Evolutionary conservation across 805 yeast genomes (phyloP).

Genomic region (Zygotorulaspora chibaensis): DNA sequence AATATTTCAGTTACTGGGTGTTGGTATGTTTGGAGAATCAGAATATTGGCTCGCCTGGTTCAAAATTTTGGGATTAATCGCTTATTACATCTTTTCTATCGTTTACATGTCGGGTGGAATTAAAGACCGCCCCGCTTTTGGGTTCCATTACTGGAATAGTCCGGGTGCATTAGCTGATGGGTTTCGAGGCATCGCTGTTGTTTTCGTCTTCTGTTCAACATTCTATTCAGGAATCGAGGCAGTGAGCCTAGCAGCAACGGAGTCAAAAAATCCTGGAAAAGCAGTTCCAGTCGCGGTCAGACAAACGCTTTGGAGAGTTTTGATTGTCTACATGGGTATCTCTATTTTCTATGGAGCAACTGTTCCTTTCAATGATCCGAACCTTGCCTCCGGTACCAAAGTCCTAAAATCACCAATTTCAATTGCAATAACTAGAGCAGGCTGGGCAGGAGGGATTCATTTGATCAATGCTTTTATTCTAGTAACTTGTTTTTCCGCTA

Average conservation of each 20-base stretch:
- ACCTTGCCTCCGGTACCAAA: constrained; percentile 47
- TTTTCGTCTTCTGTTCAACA: constrained; percentile 67
- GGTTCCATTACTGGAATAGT: constrained; percentile 42
- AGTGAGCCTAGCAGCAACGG: constrained; percentile 47
- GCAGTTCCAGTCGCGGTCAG: constrained; percentile 56
- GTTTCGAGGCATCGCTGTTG: constrained; percentile 59
- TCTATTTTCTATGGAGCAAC: constrained; percentile 56
- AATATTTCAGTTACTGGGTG: constrained; percentile 47
- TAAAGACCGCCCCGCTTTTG: constrained; percentile 40
- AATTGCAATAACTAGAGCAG: constrained; percentile 46
- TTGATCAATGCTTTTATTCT: constrained; percentile 57
- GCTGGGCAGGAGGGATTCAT: constrained; percentile 50
- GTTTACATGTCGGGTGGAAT: constrained; percentile 45
- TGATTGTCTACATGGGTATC: constrained; percentile 52
- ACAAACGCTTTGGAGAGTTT: constrained; percentile 54
- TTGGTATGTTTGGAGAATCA: constrained; percentile 50
- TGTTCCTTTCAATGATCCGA: constrained; percentile 56
- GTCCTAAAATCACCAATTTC: constrained; percentile 45
- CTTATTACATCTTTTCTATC: constrained; percentile 48
- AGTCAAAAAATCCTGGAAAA: constrained; percentile 36
- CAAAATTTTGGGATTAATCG: constrained; percentile 41
- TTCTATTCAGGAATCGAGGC: constrained; percentile 67
- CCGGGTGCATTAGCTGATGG: constrained; percentile 54
- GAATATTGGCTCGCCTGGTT: constrained; percentile 45
- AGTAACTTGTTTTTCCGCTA: constrained; percentile 55